A percentile compares a stretch with the other conserved stretches of the same genome.
These are phyloP conservation scores for Paracorniculantispora psalliotae DNA, from an alignment of 2,329 filamentous ascomycete genomes.

Conservation along the genomic window DNA sequence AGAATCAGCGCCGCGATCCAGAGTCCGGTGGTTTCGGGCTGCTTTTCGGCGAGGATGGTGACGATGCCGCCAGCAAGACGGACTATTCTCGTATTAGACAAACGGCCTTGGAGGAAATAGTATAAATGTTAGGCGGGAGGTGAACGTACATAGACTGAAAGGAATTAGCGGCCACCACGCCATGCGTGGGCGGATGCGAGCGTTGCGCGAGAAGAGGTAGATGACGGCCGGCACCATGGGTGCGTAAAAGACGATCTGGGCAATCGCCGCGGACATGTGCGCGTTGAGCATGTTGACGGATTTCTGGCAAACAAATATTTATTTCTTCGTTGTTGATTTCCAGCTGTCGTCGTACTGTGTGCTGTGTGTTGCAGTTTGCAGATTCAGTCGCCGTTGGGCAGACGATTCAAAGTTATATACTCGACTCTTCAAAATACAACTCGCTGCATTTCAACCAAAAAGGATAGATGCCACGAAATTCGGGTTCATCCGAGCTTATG, in stretches of 20 bases:
- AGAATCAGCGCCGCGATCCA: conserved; percentile 23
- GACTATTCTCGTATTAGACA: conserved; percentile 16
- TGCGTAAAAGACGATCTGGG: conserved; percentile 24
- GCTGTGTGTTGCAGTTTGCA: too few relatives aligned
- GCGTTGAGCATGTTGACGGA: conserved; percentile 15
- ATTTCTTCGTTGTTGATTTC: too few relatives aligned
- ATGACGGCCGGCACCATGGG: conserved; percentile 22
- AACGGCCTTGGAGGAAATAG: too few relatives aligned
- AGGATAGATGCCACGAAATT: not conserved
- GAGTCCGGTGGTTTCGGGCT: conserved; percentile 20
- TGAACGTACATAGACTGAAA: conserved; percentile 20
- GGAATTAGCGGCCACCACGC: conserved; percentile 25
- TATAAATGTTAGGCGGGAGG: too few relatives aligned
- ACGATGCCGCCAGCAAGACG: conserved; percentile 25
- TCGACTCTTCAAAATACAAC: too few relatives aligned
- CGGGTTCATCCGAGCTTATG: not conserved
- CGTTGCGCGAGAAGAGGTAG: conserved; percentile 22
- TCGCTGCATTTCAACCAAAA: conserved; percentile 7
- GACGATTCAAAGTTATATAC: not conserved
- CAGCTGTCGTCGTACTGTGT: too few relatives aligned
- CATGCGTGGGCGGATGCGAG: conserved; percentile 22
- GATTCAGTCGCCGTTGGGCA: too few relatives aligned
- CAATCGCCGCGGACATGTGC: conserved; percentile 22
- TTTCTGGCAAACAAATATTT: not conserved
- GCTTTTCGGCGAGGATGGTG: conserved; percentile 20